These are phyloP conservation scores for Cyclotella baltica DNA, from an alignment of 108 stramenopile genomes.

Conservation along the genomic window DNA sequence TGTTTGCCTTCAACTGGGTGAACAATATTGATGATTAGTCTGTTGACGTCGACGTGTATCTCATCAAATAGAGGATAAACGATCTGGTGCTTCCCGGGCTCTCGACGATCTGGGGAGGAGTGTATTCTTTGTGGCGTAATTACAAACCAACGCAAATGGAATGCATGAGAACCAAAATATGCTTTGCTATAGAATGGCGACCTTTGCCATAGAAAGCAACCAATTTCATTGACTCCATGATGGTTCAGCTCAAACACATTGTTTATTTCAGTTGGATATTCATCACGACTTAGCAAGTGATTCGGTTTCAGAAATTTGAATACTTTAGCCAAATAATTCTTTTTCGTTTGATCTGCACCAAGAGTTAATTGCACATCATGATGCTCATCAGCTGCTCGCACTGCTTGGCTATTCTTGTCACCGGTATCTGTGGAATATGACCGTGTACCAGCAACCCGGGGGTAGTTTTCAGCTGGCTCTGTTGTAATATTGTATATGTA, in stretches of 20 bases:
- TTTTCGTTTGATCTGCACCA: not conserved
- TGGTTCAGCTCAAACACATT: slow-evolving; percentile 36
- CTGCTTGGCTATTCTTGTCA: not conserved
- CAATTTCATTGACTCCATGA: slow-evolving; percentile 28
- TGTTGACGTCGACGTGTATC: slow-evolving; percentile 66
- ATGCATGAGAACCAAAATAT: slow-evolving; percentile 60
- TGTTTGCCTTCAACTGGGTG: slow-evolving; percentile 52
- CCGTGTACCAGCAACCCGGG: not conserved
- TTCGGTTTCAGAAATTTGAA: slow-evolving; percentile 20
- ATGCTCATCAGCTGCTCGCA: not conserved
- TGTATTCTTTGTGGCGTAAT: slow-evolving; percentile 57
- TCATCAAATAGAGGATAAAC: slow-evolving; percentile 64
- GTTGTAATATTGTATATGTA: slow-evolving; percentile 43
- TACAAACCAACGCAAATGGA: slow-evolving; percentile 78
- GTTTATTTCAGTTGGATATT: slow-evolving; percentile 27
- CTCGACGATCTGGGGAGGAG: slow-evolving; percentile 63
- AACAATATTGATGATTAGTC: slow-evolving; percentile 63
- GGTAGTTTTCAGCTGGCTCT: slow-evolving; percentile 35
- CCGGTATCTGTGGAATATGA: slow-evolving; percentile 15
- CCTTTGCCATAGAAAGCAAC: slow-evolving; percentile 72
- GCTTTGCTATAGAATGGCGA: slow-evolving; percentile 76
- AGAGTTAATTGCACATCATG: not conserved
- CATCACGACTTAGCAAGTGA: slow-evolving; percentile 8
- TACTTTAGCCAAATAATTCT: slow-evolving; percentile 5
- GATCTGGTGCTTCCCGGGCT: slow-evolving; percentile 54